Base-by-base conservation (phyloP, 148 eudicot species). In the Cornus suecica region DNA sequence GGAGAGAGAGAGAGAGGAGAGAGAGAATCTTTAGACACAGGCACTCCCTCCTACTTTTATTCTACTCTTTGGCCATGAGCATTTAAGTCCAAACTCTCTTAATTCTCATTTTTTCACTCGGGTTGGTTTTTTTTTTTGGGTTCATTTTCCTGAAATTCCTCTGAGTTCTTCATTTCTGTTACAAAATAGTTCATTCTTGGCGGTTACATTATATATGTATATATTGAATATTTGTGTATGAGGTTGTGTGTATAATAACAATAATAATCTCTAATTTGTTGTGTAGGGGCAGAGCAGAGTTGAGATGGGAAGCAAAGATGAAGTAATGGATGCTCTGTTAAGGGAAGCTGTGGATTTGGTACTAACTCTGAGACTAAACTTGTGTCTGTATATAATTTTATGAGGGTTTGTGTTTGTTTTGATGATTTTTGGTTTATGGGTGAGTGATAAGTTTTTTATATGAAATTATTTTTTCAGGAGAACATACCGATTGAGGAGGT, bases 331-430 rank as follows among this genome's bases (percentile, higher is more conserved):
- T 52, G 94, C 94, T 73, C 90, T 92, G 64, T 72, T 87, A 81
- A 90, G 79, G 79, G 97, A 92, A 78, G 89, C 93, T 78, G 93
- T 92, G 71, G 97, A 92, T 90, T 92, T 92, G 93, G 97, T 92
- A 87, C 73, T 54, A 76, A 80, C 79, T 80, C 85, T 80, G 58
- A 20, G 30, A 65, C 62, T n/a, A 22, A 5, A 58, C 62, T 14
- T 58, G 2, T 58, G 2, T 58, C 54, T 58, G 62, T 58, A 20
- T 18, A 5, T 18, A 2, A 2, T 14, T 58, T 58, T 7, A 58
- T 4, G 34, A 67, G 72, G 67, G n/a, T 3, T 48, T 31, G 37
- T 70, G 26, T 11, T 20, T 70, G 28, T 61, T 60, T 54, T n/a
- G 13, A 34, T 60, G 52, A 18, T 27, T 22, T 41, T 65, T 6